Evolutionary conservation across 306 rosid genomes (phyloP), one percentile per base, ranked within the genome.

Genomic region (Trifolium dubium): DNA sequence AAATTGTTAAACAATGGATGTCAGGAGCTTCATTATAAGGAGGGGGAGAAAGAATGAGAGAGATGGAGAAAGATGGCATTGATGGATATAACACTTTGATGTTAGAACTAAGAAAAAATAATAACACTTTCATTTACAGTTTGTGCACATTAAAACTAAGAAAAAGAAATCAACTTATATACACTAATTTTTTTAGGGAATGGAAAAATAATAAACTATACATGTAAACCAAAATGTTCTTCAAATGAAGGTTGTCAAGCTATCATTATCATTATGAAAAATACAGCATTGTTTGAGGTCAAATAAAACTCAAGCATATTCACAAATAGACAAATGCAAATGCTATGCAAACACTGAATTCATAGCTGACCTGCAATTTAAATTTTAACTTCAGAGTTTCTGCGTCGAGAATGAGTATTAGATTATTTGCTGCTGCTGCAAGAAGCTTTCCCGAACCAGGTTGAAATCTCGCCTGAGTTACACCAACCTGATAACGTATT

Each of bases 381-480:
- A 73, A 58, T 67, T 67, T 71, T 83, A 90, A 82, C 53, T 67
- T 64, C 74, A 68, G 86, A 72, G 86, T 85, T 68, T 93, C 97
- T 23, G 81, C 82, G 49, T 93, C 97, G 67, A 88, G 28, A 56
- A 93, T 67, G 78, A 93, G 85, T 12, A 89, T 79, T 5, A 14
- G 13, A 81, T 84, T 84, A 49, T 88, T 89, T 8, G 53, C 79
- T 5, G 89, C 89, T 14, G 93, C 91, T 10, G 97, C 97, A 60
- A 93, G 90, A 71, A 83, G 80, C 80, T 84, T 89, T 74, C 97
- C 97, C 43, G 65, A 54, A 74, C 71, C 29, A 74, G 98, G 96
- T 81, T 89, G 97, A 84, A 93, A 93, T 85, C 98, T 93, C 66
- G 84, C 15, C 72, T 82, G 92, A 58, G 86, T 81, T 53, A 88